Percentiles rank a stretch among this genome's conserved stretches.
Conservation (phyloP, 2,329 filamentous ascomycete genomes). For the Botrytis squamosa region DNA sequence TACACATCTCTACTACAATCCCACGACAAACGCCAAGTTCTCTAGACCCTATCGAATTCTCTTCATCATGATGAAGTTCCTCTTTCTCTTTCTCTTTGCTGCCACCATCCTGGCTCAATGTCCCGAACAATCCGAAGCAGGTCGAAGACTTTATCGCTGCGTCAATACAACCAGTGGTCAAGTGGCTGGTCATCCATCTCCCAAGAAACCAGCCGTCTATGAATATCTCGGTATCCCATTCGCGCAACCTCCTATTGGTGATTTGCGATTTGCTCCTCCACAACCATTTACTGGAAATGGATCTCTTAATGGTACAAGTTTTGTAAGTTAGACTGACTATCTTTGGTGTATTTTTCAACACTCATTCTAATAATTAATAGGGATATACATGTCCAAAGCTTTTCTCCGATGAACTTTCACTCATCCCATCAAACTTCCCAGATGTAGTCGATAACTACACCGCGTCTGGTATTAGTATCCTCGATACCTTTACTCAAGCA, state of each 20-base stretch:
- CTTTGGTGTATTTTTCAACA: neutral
- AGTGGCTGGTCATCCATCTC: slow-evolving; percentile 32
- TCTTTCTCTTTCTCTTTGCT: neutral
- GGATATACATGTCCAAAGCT: slow-evolving; percentile 10
- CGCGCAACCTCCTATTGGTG: slow-evolving; percentile 42
- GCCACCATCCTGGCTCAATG: neutral
- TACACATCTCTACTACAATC: neutral
- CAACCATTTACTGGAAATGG: slow-evolving; percentile 23
- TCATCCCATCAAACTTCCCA: neutral
- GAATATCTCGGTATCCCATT: slow-evolving; percentile 45
- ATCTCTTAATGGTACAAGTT: slow-evolving; percentile 29
- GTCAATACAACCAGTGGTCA: slow-evolving; percentile 31
- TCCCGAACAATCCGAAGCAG: neutral
- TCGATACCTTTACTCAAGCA: slow-evolving; percentile 3
- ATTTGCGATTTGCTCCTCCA: slow-evolving; percentile 41
- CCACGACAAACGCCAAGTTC: neutral
- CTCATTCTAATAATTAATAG: neutral
- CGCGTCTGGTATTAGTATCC: slow-evolving; percentile 24
- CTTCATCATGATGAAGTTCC: neutral
- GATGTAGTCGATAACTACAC: slow-evolving; percentile 28
- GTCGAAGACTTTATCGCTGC: neutral
- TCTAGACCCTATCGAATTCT: neutral
- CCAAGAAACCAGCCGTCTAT: slow-evolving; percentile 30
- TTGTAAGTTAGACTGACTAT: slow-evolving; percentile 25
- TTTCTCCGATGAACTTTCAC: neutral